A percentile compares a stretch with the other conserved stretches of the same genome.
Conservation (phyloP, 2,329 filamentous ascomycete species). For the Diplodia corticola region DNA sequence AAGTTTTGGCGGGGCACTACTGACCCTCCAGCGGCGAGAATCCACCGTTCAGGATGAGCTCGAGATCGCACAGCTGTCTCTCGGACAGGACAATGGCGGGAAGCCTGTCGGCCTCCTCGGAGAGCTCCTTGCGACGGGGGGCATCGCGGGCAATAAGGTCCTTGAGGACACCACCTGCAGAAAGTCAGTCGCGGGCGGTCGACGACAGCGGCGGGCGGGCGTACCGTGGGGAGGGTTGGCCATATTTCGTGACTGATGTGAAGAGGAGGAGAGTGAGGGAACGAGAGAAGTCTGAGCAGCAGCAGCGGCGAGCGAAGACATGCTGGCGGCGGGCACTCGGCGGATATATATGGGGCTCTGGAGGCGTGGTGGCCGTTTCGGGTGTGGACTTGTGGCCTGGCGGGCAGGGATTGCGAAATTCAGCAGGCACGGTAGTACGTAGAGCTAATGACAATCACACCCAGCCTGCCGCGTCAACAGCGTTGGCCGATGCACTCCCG, state of each 20-base stretch:
- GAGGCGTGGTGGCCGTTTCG: constrained; percentile 15
- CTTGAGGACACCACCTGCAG: constrained; percentile 87
- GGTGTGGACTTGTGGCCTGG: constrained; percentile 6
- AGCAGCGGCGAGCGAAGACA: constrained; percentile 12
- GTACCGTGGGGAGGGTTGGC: constrained; percentile 55
- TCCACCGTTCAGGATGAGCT: constrained; percentile 94
- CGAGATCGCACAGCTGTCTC: constrained; percentile 95
- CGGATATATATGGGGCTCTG: constrained; percentile 21
- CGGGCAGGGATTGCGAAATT: constrained; percentile 22
- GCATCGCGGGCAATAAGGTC: constrained; percentile 93
- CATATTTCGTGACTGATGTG: constrained; percentile 37
- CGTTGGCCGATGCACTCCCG: constrained; percentile 13
- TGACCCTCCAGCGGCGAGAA: constrained; percentile 96
- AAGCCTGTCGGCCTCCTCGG: constrained; percentile 79
- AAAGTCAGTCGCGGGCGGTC: constrained; percentile 27
- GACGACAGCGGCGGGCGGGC: constrained; percentile 23
- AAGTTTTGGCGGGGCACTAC: constrained; percentile 36
- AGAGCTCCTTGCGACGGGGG: constrained; percentile 76
- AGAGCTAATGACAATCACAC: constrained; percentile 23
- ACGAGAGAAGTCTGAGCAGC: constrained; percentile 7
- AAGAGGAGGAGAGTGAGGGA: not conserved
- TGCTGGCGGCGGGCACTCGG: constrained; percentile 12
- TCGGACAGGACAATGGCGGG: constrained; percentile 84
- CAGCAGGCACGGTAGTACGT: constrained; percentile 13
- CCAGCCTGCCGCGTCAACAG: constrained; percentile 20